These are phyloP conservation scores for Asterella californica DNA, from an alignment of 225 moss, liverwort and hornwort species.

Conservation along the genomic window DNA sequence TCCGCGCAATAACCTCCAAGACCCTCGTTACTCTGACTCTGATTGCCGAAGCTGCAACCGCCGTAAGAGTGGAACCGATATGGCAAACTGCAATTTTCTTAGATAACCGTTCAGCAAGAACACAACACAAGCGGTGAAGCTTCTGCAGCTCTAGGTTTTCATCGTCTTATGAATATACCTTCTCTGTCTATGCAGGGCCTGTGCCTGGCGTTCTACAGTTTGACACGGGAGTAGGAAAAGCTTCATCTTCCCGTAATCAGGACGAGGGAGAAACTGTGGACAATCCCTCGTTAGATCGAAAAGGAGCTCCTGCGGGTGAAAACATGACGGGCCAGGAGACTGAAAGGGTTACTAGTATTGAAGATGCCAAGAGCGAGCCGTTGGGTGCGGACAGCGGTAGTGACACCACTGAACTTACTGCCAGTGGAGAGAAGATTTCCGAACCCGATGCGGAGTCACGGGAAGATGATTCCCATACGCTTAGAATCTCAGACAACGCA, in stretches of 20 bases:
- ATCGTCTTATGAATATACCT: neutral
- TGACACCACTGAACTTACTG: neutral
- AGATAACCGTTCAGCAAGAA: too few relatives aligned
- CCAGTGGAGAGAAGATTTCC: neutral
- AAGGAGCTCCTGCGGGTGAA: neutral
- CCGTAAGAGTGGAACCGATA: neutral
- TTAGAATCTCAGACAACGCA: neutral
- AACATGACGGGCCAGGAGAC: neutral
- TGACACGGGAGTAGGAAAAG: neutral
- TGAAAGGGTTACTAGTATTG: neutral
- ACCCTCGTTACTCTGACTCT: neutral
- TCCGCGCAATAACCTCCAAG: neutral
- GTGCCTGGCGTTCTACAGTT: neutral
- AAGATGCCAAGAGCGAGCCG: neutral
- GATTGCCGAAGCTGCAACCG: neutral
- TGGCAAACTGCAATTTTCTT: too few relatives aligned
- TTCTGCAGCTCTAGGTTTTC: neutral
- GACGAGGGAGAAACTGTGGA: neutral
- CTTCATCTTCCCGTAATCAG: neutral
- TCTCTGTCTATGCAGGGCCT: conserved; percentile 1
- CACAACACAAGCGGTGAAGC: too few relatives aligned
- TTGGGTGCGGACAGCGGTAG: neutral
- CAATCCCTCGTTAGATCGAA: neutral
- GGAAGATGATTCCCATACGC: neutral
- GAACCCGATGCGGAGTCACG: conserved; percentile 6